Evolutionary conservation across 2,329 filamentous ascomycete species (phyloP).

Genomic region (Keithomyces neogunnii): DNA sequence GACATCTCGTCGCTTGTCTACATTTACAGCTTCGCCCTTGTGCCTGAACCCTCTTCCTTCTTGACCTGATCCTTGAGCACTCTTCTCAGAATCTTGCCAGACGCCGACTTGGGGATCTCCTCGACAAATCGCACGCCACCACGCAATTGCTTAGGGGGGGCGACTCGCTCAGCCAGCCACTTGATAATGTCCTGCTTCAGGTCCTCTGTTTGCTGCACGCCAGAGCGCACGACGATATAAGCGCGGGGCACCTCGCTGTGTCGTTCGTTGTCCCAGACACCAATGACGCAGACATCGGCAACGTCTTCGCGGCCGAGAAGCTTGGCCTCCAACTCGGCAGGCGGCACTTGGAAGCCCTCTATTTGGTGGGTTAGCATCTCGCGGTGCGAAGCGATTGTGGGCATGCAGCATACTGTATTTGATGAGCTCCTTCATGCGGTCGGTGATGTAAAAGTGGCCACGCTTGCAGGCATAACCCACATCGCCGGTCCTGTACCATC

Average conservation of each 20-base stretch:
- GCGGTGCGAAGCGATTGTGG: too few relatives aligned
- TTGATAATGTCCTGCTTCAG: constrained; percentile 24
- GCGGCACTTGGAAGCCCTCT: constrained; percentile 62
- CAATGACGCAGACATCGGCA: constrained; percentile 56
- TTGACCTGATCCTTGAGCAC: constrained; percentile 38
- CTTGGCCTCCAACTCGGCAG: constrained; percentile 53
- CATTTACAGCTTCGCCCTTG: constrained; percentile 27
- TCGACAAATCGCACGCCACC: constrained; percentile 63
- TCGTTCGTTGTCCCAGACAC: constrained; percentile 46
- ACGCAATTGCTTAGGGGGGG: constrained; percentile 58
- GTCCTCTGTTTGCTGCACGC: constrained; percentile 24
- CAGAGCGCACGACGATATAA: constrained; percentile 28
- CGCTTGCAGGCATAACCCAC: constrained; percentile 69
- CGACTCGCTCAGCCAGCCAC: constrained; percentile 48
- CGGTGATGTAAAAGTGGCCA: constrained; percentile 84
- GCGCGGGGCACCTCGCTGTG: constrained; percentile 60
- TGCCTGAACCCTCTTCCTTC: constrained; percentile 22
- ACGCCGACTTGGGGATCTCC: constrained; percentile 60
- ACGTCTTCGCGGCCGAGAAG: constrained; percentile 35
- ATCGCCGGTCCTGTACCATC: constrained; percentile 88
- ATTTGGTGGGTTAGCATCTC: background rate
- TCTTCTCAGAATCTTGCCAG: constrained; percentile 40
- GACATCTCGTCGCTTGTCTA: background rate
- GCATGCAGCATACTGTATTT: constrained; percentile 36
- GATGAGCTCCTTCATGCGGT: constrained; percentile 65